These are phyloP conservation scores for Candida maris DNA, from an alignment of 805 yeast genomes.

Conservation along the genomic window DNA sequence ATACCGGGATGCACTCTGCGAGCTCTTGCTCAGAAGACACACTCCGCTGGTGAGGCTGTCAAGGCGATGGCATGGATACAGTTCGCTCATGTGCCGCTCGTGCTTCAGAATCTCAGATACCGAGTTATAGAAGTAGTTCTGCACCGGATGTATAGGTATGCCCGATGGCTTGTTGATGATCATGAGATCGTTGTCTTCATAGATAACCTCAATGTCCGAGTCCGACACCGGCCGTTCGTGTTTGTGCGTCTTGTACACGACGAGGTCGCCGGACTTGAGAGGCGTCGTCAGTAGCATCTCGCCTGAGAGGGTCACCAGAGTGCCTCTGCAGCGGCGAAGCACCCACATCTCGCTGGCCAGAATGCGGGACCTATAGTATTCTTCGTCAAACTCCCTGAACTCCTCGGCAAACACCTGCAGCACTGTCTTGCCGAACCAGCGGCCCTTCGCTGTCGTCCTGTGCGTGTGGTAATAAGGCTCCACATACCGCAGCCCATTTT, in stretches of 20 bases:
- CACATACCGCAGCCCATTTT: slow-evolving; percentile 37
- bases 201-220: slow-evolving; percentile 14
- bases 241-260: slow-evolving; percentile 25
- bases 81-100: slow-evolving; percentile 21
- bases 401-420: slow-evolving; percentile 38
- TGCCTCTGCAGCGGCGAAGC: slow-evolving; percentile 14
- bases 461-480: slow-evolving; percentile 39
- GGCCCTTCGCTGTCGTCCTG: slow-evolving; percentile 38
- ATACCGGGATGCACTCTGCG: slow-evolving; percentile 30
- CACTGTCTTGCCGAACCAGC: slow-evolving; percentile 40
- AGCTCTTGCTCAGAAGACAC: slow-evolving; percentile 40
- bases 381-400: slow-evolving; percentile 30
- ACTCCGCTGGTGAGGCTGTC: slow-evolving; percentile 56
- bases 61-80: slow-evolving; percentile 45
- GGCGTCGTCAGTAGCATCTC: slow-evolving; percentile 20
- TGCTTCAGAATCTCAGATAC: slow-evolving; percentile 43
- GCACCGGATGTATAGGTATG: slow-evolving; percentile 53
- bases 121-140: slow-evolving; percentile 42
- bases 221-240: slow-evolving; percentile 29
- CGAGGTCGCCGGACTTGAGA: slow-evolving; percentile 27
- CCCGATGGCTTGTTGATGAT: slow-evolving; percentile 53
- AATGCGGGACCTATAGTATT: slow-evolving; percentile 23
- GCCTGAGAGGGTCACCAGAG: slow-evolving; percentile 30
- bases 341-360: slow-evolving; percentile 17
- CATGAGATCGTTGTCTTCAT: slow-evolving; percentile 28